Conservation (phyloP, 495 filamentous ascomycete species). For the Lentithecium fluviatile region DNA sequence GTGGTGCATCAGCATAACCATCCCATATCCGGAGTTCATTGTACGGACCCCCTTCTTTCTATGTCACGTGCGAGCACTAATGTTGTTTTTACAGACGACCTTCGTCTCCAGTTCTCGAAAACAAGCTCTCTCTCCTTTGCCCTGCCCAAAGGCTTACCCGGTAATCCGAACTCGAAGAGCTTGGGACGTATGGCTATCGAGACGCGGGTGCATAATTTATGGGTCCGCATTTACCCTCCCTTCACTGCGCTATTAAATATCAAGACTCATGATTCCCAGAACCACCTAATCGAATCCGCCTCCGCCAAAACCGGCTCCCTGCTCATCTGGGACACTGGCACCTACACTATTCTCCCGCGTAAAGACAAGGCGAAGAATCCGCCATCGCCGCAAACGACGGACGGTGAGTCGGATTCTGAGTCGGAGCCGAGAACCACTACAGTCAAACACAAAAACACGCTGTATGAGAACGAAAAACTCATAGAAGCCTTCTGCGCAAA, state of each 20-base stretch:
- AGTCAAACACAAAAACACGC: constrained; percentile 47
- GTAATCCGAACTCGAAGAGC: constrained; percentile 58
- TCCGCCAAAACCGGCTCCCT: constrained; percentile 59
- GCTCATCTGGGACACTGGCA: constrained; percentile 70
- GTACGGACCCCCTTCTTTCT: not conserved
- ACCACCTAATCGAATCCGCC: constrained; percentile 66
- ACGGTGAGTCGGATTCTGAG: constrained; percentile 42
- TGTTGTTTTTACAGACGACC: no score
- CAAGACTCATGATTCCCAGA: constrained; percentile 44
- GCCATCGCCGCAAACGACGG: constrained; percentile 45
- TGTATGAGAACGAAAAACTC: constrained; percentile 56
- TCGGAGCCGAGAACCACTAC: constrained; percentile 19
- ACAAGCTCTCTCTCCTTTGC: constrained; percentile 64
- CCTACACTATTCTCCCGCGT: constrained; percentile 59
- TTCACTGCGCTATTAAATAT: not conserved
- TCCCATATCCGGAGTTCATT: constrained; percentile 61
- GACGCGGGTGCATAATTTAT: constrained; percentile 64
- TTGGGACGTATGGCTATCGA: constrained; percentile 64
- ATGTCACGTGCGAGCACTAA: constrained; percentile 13
- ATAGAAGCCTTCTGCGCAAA: constrained; percentile 54
- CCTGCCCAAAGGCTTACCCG: constrained; percentile 66
- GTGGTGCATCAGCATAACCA: constrained; percentile 71
- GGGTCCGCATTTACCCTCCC: constrained; percentile 49
- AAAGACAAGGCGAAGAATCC: constrained; percentile 32
- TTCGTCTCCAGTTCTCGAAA: constrained; percentile 64